Percentiles rank a stretch among this genome's conserved stretches.
phyloP scores from a whole-genome alignment of 2,329 filamentous ascomycete genomes.

The Ophiosphaerella narmari region DNA sequence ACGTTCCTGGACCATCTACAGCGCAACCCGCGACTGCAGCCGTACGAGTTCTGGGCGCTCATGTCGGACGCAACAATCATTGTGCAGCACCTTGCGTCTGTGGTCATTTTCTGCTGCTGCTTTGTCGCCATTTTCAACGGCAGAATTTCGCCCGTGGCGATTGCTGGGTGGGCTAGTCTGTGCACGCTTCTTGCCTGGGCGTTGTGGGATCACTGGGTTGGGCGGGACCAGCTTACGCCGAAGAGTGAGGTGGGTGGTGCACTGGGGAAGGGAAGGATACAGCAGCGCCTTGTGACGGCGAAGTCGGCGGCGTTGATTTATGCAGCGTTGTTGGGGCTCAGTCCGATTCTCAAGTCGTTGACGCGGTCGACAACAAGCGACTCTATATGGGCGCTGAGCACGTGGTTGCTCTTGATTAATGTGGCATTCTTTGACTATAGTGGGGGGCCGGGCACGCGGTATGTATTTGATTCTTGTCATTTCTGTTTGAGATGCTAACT shows the following conservation, averaged over 20 bases:
- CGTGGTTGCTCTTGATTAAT: slow-evolving; percentile 91
- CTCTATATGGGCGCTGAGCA: slow-evolving; percentile 96
- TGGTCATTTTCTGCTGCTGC: slow-evolving; percentile 91
- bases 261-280: slow-evolving; percentile 52
- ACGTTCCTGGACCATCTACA: slow-evolving; percentile 97
- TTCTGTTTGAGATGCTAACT: slow-evolving; percentile 13
- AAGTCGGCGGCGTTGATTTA: slow-evolving; percentile 95
- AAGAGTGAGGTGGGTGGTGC: not conserved
- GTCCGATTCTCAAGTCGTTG: slow-evolving; percentile 94
- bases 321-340: slow-evolving; percentile 86
- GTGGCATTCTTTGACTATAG: slow-evolving; percentile 98
- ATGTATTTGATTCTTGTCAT: slow-evolving; percentile 14
- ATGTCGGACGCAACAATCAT: slow-evolving; percentile 96
- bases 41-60: slow-evolving; percentile 97
- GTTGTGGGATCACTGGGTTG: slow-evolving; percentile 89
- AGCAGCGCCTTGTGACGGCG: slow-evolving; percentile 74
- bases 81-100: slow-evolving; percentile 93
- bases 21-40: slow-evolving; percentile 87
- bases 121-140: slow-evolving; percentile 90
- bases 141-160: slow-evolving; percentile 84
- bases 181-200: slow-evolving; percentile 87
- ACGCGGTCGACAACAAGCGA: slow-evolving; percentile 90
- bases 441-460: slow-evolving; percentile 63
- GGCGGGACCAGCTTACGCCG: slow-evolving; percentile 56
- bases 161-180: slow-evolving; percentile 82